Conservation (phyloP, 202 grass and related monocot species). For the Bolboschoenoplectus hybrid region DNA sequence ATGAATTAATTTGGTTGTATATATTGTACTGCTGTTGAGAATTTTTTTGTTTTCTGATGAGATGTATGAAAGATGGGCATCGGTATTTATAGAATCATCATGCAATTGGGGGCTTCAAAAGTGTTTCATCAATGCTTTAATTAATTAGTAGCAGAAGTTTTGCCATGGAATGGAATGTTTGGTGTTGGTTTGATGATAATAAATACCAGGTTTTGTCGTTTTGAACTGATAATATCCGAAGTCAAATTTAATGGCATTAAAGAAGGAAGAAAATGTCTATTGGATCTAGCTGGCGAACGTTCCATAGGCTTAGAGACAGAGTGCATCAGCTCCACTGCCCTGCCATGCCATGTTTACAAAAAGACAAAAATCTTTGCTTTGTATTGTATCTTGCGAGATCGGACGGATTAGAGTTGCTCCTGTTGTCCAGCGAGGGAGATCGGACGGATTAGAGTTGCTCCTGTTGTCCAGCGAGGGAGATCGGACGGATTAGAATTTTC, state of each 20-base stretch:
- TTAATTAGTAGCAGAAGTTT: constrained; percentile 10
- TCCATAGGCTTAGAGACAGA: too few species aligned
- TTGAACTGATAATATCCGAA: not conserved
- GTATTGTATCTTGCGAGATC: too few species aligned
- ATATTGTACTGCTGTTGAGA: not conserved
- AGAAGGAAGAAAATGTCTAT: not conserved
- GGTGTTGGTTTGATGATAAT: not conserved
- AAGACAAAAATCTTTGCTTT: too few species aligned
- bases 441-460: not conserved
- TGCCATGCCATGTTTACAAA: too few species aligned
- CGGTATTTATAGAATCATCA: not conserved
- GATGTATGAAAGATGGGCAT: not conserved
- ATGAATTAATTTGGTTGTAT: not conserved
- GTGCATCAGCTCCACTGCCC: too few species aligned
- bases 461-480: not conserved
- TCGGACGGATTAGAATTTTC: not conserved
- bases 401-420: too few species aligned
- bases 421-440: not conserved
- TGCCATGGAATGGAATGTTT: not conserved
- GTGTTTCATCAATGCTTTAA: not conserved
- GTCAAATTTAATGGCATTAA: not conserved
- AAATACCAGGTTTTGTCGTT: not conserved
- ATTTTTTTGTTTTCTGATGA: not conserved
- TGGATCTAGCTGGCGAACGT: too few species aligned
- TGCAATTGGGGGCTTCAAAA: not conserved